Percentiles rank a stretch among this genome's conserved stretches.
These are phyloP conservation scores for Tricholoma hemisulphureum DNA, from an alignment of 768 basidiomycete genomes.

Conservation along the genomic window DNA sequence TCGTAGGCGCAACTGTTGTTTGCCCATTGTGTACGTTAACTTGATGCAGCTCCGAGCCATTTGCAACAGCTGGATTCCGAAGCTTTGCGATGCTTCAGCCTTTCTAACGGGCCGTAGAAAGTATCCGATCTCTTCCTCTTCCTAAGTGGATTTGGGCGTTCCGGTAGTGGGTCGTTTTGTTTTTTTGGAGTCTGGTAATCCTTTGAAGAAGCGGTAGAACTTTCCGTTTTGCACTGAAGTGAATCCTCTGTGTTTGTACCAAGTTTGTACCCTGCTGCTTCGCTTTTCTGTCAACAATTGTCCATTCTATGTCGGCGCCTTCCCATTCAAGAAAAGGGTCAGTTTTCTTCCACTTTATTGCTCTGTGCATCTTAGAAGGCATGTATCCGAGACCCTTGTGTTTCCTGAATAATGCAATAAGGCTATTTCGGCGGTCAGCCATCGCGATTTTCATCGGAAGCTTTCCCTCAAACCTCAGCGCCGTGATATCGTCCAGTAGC, in stretches of 20 bases:
- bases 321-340: too few relatives aligned
- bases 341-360: too few relatives aligned
- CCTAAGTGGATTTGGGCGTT: not conserved
- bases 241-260: too few relatives aligned
- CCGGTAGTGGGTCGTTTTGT: not conserved
- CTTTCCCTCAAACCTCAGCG: slow-evolving; percentile 18
- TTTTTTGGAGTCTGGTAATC: not conserved
- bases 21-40: not conserved
- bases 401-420: slow-evolving; percentile 7
- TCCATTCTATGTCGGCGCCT: too few relatives aligned
- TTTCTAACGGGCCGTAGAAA: not conserved
- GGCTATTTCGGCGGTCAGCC: slow-evolving; percentile 11
- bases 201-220: not conserved
- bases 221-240: too few relatives aligned
- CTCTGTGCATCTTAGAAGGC: too few relatives aligned
- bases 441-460: slow-evolving; percentile 11
- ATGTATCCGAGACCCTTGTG: too few relatives aligned
- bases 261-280: too few relatives aligned
- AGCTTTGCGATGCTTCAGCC: not conserved
- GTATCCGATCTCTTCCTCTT: too few relatives aligned
- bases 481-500: slow-evolving; percentile 34
- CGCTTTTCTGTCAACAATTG: too few relatives aligned
- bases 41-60: not conserved
- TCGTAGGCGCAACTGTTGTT: not conserved
- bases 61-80: not conserved